Evolutionary conservation across 2,329 filamentous ascomycete species (phyloP).

Genomic region (Sarocladium brachiariae): DNA sequence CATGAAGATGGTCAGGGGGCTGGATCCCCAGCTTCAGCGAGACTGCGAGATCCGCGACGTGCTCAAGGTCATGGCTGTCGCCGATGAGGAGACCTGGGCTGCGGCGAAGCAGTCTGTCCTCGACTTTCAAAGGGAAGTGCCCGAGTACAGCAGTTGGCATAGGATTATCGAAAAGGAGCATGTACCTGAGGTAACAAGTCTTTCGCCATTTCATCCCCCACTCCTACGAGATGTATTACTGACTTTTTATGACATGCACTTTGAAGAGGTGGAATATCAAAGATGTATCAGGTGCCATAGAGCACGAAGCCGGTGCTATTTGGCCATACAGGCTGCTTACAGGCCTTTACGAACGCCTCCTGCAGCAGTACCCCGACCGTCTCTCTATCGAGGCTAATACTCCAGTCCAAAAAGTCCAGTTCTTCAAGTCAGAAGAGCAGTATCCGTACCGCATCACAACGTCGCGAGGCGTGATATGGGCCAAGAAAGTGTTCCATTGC

Average conservation of each 20-base stretch:
- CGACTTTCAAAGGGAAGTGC: slow-evolving; percentile 14
- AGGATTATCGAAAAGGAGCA: slow-evolving; percentile 14
- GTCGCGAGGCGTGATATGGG: slow-evolving; percentile 33
- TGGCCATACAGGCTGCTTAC: slow-evolving; percentile 43
- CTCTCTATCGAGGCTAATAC: slow-evolving; percentile 32
- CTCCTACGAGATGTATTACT: not conserved
- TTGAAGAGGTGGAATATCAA: slow-evolving; percentile 18
- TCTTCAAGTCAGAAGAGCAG: slow-evolving; percentile 3
- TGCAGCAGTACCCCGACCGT: slow-evolving; percentile 20
- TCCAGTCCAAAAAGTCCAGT: slow-evolving; percentile 18
- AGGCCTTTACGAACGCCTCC: slow-evolving; percentile 29
- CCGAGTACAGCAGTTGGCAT: slow-evolving; percentile 14
- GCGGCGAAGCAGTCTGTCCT: slow-evolving; percentile 14
- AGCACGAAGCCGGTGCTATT: slow-evolving; percentile 36
- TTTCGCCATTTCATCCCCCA: not conserved
- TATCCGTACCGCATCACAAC: slow-evolving; percentile 37
- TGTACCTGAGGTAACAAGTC: slow-evolving; percentile 15
- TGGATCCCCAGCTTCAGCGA: slow-evolving; percentile 13
- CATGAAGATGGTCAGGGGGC: slow-evolving; percentile 15
- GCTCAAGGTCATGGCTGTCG: slow-evolving; percentile 17
- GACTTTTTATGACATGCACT: slow-evolving; percentile 12
- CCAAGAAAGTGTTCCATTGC: slow-evolving; percentile 46
- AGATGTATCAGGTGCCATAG: slow-evolving; percentile 26
- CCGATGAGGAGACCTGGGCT: slow-evolving; percentile 15
- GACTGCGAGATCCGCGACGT: slow-evolving; percentile 16